These are phyloP conservation scores for Viridothelium virens DNA, from an alignment of 495 filamentous ascomycete genomes.

Conservation along the genomic window DNA sequence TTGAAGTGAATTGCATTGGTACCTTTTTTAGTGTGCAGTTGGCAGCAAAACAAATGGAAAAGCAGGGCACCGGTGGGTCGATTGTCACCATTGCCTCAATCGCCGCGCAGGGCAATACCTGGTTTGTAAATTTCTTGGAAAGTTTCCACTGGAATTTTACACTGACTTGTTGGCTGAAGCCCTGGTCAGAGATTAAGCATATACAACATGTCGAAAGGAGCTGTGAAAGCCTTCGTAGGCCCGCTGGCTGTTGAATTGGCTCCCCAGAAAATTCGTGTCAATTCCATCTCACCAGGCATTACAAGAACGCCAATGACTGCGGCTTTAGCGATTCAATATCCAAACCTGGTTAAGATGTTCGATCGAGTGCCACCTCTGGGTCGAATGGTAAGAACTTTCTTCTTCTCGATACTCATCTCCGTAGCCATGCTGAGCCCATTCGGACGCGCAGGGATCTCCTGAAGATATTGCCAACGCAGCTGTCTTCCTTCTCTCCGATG, in stretches of 20 bases:
- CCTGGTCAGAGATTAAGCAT: slow-evolving; percentile 16
- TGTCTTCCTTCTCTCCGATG: slow-evolving; percentile 10
- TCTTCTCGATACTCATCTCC: background rate
- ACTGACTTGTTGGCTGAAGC: slow-evolving; percentile 5
- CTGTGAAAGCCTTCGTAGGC: slow-evolving; percentile 19
- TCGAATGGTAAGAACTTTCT: slow-evolving; percentile 9
- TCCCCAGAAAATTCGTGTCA: slow-evolving; percentile 17
- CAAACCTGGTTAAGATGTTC: slow-evolving; percentile 15
- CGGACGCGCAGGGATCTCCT: background rate
- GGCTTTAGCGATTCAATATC: slow-evolving; percentile 5
- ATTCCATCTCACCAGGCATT: slow-evolving; percentile 19
- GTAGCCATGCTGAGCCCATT: background rate
- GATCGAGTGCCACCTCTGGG: slow-evolving; percentile 12
- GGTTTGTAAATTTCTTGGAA: background rate
- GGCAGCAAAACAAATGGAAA: background rate
- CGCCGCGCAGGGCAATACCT: slow-evolving; percentile 14
- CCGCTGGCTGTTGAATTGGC: slow-evolving; percentile 21
- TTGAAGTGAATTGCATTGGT: background rate
- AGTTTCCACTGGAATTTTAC: background rate
- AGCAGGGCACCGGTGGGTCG: slow-evolving; percentile 13
- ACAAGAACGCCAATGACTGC: slow-evolving; percentile 15
- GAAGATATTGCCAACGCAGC: slow-evolving; percentile 7
- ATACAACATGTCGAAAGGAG: slow-evolving; percentile 25
- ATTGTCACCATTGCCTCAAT: slow-evolving; percentile 24
- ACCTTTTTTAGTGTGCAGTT: background rate